A percentile compares a stretch with the other conserved stretches of the same genome.
Evolutionary conservation across 129 eudicot species (phyloP).

Genomic region (Mikania micrantha): DNA sequence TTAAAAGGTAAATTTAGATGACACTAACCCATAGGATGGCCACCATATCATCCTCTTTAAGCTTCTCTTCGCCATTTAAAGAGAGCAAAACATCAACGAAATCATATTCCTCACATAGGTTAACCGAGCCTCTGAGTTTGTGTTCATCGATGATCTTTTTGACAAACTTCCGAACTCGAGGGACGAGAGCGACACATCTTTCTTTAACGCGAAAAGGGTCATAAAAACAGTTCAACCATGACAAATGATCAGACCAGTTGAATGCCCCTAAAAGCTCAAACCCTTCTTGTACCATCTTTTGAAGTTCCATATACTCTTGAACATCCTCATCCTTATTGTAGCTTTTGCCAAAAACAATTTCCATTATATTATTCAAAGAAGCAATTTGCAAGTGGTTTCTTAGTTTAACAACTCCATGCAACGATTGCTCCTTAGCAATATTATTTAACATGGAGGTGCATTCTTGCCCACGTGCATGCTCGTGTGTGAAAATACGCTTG

Average conservation of each 20-base stretch:
- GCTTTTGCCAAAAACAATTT: constrained; percentile 54
- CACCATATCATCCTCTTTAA: constrained; percentile 61
- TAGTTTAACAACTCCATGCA: constrained; percentile 27
- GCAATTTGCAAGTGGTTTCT: constrained; percentile 58
- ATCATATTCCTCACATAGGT: constrained; percentile 22
- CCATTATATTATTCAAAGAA: constrained; percentile 51
- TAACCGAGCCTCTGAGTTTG: not conserved
- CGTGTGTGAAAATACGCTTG: constrained; percentile 42
- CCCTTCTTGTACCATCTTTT: constrained; percentile 57
- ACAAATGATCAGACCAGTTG: constrained; percentile 66
- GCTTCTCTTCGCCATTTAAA: constrained; percentile 58
- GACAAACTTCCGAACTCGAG: constrained; percentile 45
- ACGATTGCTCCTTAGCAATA: constrained; percentile 30
- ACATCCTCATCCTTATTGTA: constrained; percentile 30
- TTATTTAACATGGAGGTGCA: constrained; percentile 38
- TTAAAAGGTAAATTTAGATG: not conserved
- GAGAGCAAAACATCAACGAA: constrained; percentile 65
- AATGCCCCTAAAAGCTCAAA: constrained; percentile 65
- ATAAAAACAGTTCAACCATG: constrained; percentile 49
- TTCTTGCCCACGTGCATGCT: constrained; percentile 34
- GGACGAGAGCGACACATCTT: constrained; percentile 48
- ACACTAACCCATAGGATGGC: constrained; percentile 67
- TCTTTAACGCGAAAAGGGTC: constrained; percentile 46
- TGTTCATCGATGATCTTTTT: constrained; percentile 41
- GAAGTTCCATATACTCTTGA: constrained; percentile 34